Base-by-base conservation (phyloP, 2,329 filamentous ascomycete species). In the Alternaria conjuncta region DNA sequence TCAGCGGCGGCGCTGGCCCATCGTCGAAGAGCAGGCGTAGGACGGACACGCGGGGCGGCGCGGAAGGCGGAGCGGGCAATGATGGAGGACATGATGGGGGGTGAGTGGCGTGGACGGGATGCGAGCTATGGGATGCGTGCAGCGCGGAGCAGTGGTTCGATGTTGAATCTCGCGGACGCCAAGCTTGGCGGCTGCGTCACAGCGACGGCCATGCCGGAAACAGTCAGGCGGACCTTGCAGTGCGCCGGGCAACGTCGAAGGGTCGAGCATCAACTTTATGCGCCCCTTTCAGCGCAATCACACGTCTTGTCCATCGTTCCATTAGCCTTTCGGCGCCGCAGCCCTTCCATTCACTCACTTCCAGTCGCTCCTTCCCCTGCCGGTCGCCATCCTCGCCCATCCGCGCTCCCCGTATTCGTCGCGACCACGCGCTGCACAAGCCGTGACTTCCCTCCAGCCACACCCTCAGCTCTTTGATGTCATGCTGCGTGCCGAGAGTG, bases 41-140 rank as follows among this genome's bases (percentile, higher is more conserved):
- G 75, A 72, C 77, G 79, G 77, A 84, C 79, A 80, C 81, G 78
- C 68, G 80, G 83, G 63, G 82, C 75, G 60, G 83, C 82, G 68
- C 82, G 79, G 75, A 84, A 81, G 70, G 82, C 83, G 63, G 80
- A 73, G 73, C 83, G 80, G 70, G 81, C 78, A 65, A 76, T 66
- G 68, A 84, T 80, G 67, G 82, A 80, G 63, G 82, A 83, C 82
- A 85, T 85, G 63, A 64, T 78, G 77, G 46, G 51, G 45, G 43
- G 64, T 57, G 64, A 25, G 30, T 49, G 55, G 47, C 28, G 49
- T 45, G 46, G 59, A 25, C 50, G 54, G 18, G 20, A 63, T 62
- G 61, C 60, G 60, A 55, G 64, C 63, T 58, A 43, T 60, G 66
- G 65, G 68, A 23, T 62, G 65, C 63, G 65, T 63, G 64, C 57